Evolutionary conservation across 2,329 filamentous ascomycete species (phyloP).

Genomic region (Claviceps sp.): DNA sequence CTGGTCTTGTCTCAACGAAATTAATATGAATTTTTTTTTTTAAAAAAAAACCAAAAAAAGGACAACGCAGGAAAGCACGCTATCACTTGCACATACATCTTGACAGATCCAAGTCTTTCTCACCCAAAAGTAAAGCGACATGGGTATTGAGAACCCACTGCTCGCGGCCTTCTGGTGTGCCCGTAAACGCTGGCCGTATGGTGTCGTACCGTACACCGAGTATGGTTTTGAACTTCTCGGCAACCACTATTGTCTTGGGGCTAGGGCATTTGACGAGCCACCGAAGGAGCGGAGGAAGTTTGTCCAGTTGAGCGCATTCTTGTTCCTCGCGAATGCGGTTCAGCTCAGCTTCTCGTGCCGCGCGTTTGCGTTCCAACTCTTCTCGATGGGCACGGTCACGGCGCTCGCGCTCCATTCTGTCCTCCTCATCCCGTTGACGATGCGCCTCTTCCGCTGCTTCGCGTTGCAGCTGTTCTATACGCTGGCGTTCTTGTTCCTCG

Average conservation of each 20-base stretch:
- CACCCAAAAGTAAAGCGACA: conserved; percentile 48
- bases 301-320: conserved; percentile 40
- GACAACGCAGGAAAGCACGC: too few relatives aligned
- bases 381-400: conserved; percentile 29
- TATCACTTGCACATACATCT: conserved; percentile 30
- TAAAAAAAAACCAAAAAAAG: too few relatives aligned
- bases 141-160: conserved; percentile 55
- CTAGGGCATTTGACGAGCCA: conserved; percentile 44
- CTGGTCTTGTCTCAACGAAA: background rate
- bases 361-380: conserved; percentile 34
- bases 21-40: too few relatives aligned
- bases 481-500: conserved; percentile 33
- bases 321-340: conserved; percentile 39
- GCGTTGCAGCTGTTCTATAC: conserved; percentile 29
- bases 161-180: conserved; percentile 43
- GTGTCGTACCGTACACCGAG: conserved; percentile 52
- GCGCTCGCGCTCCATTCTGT: conserved; percentile 36
- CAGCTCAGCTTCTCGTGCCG: conserved; percentile 37
- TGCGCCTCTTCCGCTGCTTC: conserved; percentile 37
- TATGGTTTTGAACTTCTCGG: conserved; percentile 41
- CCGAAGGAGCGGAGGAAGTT: conserved; percentile 44
- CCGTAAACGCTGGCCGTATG: conserved; percentile 38
- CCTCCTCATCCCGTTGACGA: conserved; percentile 37
- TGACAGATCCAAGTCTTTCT: conserved; percentile 47
- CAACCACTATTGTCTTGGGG: conserved; percentile 35